Percentiles rank a stretch among this genome's conserved stretches.
Evolutionary conservation across 2,329 filamentous ascomycete species (phyloP).

Genomic region (Fusarium poae): DNA sequence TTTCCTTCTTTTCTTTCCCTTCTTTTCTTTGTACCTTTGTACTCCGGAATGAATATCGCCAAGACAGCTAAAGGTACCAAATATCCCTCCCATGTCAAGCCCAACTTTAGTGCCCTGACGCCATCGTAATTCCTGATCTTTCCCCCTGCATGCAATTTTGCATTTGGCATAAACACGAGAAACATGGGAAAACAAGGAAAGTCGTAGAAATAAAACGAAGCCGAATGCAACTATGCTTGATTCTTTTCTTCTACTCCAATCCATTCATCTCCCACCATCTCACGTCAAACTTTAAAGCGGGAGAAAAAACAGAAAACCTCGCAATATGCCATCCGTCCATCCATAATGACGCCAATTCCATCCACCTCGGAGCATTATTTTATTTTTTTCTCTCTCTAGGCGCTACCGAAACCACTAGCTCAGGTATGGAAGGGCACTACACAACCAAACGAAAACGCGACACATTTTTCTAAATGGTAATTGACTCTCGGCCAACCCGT

Average conservation of each 20-base stretch:
- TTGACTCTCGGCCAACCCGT: slow-evolving; percentile 14
- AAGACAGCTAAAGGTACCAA: slow-evolving; percentile 16
- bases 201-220: slow-evolving; percentile 1
- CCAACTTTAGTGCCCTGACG: slow-evolving; percentile 25
- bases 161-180: slow-evolving; percentile 13
- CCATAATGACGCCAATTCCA: slow-evolving; percentile 15
- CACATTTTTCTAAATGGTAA: slow-evolving; percentile 10
- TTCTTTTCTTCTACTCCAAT: background rate
- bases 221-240: background rate
- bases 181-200: slow-evolving; percentile 13
- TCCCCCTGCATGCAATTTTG: slow-evolving; percentile 30
- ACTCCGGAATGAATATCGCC: too few relatives aligned
- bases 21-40: too few relatives aligned
- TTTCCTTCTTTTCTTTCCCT: too few relatives aligned
- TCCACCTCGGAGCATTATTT: slow-evolving; percentile 3
- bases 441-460: slow-evolving; percentile 3
- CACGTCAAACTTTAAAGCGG: background rate
- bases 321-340: slow-evolving; percentile 4
- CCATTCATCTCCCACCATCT: background rate
- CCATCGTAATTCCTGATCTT: slow-evolving; percentile 32
- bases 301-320: background rate
- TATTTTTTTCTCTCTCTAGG: background rate
- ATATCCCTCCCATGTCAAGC: slow-evolving; percentile 12
- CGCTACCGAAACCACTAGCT: background rate
- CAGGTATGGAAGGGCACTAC: background rate